Evolutionary conservation across 345 rosid genomes (phyloP), one percentile per base, ranked within the genome.

Genomic region (Nasturtium officinale): DNA sequence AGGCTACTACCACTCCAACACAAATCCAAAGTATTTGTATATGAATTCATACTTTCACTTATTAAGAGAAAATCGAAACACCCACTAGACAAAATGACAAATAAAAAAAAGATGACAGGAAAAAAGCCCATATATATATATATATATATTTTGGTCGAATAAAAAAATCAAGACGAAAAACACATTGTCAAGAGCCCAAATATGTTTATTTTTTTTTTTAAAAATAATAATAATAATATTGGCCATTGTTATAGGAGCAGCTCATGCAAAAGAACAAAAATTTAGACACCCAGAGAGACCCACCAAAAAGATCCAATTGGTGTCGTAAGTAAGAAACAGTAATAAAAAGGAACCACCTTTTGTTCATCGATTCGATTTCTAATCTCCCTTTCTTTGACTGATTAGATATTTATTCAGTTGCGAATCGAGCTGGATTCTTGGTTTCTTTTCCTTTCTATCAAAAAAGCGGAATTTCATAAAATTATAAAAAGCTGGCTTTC

Each of bases 401-500:
- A 17, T 15, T 53, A 43, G 13, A 64, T 30, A 13, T 9, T 6
- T 2, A 17, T 23, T n/a, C 60, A 57, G 72, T 74, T 47, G 43
- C 72, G 78, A 66, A 74, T 66, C 78, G 9, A 56, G 33, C 72
- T 65, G 51, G 78, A 57, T 57, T 74, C 67, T 66, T 74, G 29
- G 62, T 2, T 12, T 16, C 9, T 42, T 69, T 6, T 7, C 42
- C 42, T 69, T 7, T 38, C 28, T 45, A 42, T 40, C 30, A 52
- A 61, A 59, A 76, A 55, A 47, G 43, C 18, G 1, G 20, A 56
- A 11, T 26, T 5, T 48, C 25, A 9, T n/a, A 55, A 59, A 54
- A 5, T 26, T 65, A 70, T 51, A 77, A 77, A 77, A 77, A 77
- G 61, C 75, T 77, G 80, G 80, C 71, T 63, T 63, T 70, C 75